A percentile compares a stretch with the other conserved stretches of the same genome.
Conservation (phyloP, 2,329 filamentous ascomycete species). For the Stylonectria norvegica region DNA sequence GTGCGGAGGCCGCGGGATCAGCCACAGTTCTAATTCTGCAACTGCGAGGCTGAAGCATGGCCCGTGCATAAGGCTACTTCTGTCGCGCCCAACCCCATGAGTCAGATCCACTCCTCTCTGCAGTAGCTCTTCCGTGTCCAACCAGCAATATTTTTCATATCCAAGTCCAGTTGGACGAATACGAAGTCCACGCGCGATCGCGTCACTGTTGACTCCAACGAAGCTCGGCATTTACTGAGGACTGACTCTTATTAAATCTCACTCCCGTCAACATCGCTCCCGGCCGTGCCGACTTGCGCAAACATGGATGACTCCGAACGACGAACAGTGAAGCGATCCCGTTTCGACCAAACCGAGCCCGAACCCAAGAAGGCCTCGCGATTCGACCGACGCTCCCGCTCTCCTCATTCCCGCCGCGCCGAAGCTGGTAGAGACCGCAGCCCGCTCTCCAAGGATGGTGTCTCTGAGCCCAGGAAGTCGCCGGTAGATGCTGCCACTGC, state of each 20-base stretch:
- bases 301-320: slow-evolving; percentile 73
- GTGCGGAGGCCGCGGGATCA: no score
- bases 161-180: no score
- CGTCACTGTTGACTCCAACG: no score
- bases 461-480: slow-evolving; percentile 46
- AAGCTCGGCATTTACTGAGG: no score
- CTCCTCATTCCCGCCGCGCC: slow-evolving; percentile 64
- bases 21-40: no score
- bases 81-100: no score
- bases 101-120: no score
- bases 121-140: no score
- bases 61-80: no score
- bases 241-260: background rate
- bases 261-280: background rate
- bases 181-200: no score
- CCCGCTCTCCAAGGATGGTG: slow-evolving; percentile 55
- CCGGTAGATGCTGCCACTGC: slow-evolving; percentile 69
- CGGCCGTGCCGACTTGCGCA: background rate
- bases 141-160: no score
- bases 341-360: slow-evolving; percentile 88
- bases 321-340: slow-evolving; percentile 74
- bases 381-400: slow-evolving; percentile 90
- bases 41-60: no score
- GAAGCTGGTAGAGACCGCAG: slow-evolving; percentile 75
- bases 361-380: slow-evolving; percentile 73